A percentile compares a stretch with the other conserved stretches of the same genome.
Evolutionary conservation across 176 grass and related monocot genomes (phyloP).

Genomic region (Pontederia paniculata): DNA sequence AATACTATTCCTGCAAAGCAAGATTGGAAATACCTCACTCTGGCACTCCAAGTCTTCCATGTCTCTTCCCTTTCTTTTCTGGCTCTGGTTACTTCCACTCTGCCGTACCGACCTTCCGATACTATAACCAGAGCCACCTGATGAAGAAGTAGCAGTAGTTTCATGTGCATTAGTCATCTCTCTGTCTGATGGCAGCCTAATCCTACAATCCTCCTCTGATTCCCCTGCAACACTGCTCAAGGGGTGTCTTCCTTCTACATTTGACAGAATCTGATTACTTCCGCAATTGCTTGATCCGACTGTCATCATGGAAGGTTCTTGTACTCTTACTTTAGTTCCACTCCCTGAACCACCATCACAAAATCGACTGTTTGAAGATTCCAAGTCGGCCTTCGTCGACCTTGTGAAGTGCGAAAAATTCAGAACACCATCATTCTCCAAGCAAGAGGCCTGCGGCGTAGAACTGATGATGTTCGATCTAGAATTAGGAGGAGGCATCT

Average conservation of each 20-base stretch:
- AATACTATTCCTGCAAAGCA: background rate
- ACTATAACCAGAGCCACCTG: constrained; percentile 44
- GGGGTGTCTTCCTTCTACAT: constrained; percentile 5
- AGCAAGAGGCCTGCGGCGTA: background rate
- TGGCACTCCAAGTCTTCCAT: constrained; percentile 32
- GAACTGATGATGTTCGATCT: background rate
- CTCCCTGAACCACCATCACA: background rate
- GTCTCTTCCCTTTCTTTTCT: constrained; percentile 16
- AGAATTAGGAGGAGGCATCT: background rate
- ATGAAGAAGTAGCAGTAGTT: constrained; percentile 41
- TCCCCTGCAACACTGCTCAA: background rate
- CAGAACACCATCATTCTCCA: background rate
- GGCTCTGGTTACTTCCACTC: constrained; percentile 14
- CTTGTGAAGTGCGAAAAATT: constrained; percentile 34
- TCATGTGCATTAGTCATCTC: constrained; percentile 3
- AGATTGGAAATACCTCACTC: constrained; percentile 39
- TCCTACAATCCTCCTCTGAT: background rate
- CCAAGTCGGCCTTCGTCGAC: constrained; percentile 5
- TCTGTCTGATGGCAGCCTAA: constrained; percentile 7
- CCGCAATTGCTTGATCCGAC: constrained; percentile 45
- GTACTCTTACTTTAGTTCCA: background rate
- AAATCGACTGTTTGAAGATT: background rate
- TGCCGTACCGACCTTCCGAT: constrained; percentile 35
- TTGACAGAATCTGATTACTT: constrained; percentile 31
- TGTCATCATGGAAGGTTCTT: constrained; percentile 6